These are phyloP conservation scores for Suillus ampliporus DNA, from an alignment of 768 basidiomycete genomes.

Conservation along the genomic window DNA sequence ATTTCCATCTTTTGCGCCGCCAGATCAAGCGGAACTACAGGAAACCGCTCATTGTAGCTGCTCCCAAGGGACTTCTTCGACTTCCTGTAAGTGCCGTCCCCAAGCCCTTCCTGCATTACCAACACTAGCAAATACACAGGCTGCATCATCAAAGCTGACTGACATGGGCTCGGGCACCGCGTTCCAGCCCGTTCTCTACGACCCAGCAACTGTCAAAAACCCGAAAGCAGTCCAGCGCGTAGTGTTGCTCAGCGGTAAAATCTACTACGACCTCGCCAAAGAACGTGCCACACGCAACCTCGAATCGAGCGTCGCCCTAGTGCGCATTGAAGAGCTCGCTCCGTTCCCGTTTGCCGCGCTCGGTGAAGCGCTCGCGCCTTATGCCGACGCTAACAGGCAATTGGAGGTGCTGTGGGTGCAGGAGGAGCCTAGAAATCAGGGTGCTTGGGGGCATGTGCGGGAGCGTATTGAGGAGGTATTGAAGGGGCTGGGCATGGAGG, in stretches of 20 bases:
- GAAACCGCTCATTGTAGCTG: constrained; percentile 84
- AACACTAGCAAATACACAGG: constrained; percentile 46
- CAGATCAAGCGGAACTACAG: constrained; percentile 87
- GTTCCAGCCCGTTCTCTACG: constrained; percentile 74
- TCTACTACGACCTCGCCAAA: constrained; percentile 86
- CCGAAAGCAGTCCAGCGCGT: constrained; percentile 57
- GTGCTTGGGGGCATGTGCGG: constrained; percentile 72
- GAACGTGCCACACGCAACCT: constrained; percentile 59
- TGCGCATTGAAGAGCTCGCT: constrained; percentile 84
- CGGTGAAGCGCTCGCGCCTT: constrained; percentile 49
- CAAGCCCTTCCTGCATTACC: not conserved
- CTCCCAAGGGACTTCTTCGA: constrained; percentile 83
- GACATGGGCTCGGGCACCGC: constrained; percentile 63
- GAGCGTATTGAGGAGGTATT: constrained; percentile 62
- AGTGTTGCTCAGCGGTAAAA: constrained; percentile 80
- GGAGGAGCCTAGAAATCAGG: constrained; percentile 91
- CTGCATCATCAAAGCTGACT: constrained; percentile 68
- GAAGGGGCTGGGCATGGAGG: constrained; percentile 38
- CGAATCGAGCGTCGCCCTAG: constrained; percentile 61
- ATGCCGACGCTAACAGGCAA: constrained; percentile 48
- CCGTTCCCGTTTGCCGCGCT: constrained; percentile 83
- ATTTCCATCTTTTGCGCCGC: constrained; percentile 90
- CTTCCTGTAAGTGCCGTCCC: constrained; percentile 58
- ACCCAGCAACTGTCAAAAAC: constrained; percentile 40
- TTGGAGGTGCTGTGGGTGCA: constrained; percentile 66